Evolutionary conservation across 192 early-diverging fungal genomes (phyloP), one percentile per base, ranked within the genome.

Genomic region (Podila verticillata): DNA sequence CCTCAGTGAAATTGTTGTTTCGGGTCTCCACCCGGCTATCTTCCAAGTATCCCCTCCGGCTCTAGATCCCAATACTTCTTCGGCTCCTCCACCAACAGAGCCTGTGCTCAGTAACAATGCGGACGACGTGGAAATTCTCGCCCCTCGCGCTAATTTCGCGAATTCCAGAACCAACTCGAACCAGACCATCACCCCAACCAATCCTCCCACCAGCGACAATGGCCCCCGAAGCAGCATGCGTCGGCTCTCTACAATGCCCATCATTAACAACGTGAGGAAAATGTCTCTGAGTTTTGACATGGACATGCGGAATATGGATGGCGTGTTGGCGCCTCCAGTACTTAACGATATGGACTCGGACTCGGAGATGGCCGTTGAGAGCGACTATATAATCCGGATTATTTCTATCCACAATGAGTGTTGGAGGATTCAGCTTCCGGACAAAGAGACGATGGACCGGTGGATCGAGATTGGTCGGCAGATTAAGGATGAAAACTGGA

Each of bases 401-500:
- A 78, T 78, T 0, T 78, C 75, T 8, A 78, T 78, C 7, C 75
- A 78, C 35, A 70, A 78, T 13, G 47, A 78, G 19, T 63, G 61
- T 22, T 78, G 75, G 75, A 60, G 75, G n/a, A 68, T 78, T 5
- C 75, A 78, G n/a, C 59, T 78, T 7, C 75, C 75, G 2, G 75
- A 78, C 24, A 56, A 56, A 20, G 75, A 78, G 17, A 78, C 68
- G 0, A 78, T 78, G 75, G 68, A 78, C 1, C 54, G 68, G 1
- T 78, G 75, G 75, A 66, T 78, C 35, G 75, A 78, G 32, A 66
- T 78, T 22, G 75, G 75, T 15, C 57, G 65, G n/a, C 62, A 66
- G 48, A 78, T 78, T 30, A 78, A 66, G 58, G 68, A 66, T 30
- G 75, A 70, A 19, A 78, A 78, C 44, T 78, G 75, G 75, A 71